Evolutionary conservation across 331 rosid species (phyloP).

Genomic region (Ulmus americana): DNA sequence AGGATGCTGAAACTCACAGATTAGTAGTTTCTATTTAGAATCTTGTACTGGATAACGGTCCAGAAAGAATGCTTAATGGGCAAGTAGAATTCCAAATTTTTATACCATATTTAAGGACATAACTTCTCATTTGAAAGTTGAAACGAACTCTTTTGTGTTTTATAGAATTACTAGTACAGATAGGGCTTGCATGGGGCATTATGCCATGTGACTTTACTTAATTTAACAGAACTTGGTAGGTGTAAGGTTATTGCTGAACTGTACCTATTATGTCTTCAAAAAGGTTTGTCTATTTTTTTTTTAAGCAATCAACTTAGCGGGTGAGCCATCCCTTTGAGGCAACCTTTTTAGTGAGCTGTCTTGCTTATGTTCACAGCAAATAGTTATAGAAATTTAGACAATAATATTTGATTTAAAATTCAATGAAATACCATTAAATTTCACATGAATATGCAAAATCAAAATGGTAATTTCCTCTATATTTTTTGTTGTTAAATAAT

Average conservation of each 20-base stretch:
- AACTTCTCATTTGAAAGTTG: no score
- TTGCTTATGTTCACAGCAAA: conserved; percentile 21
- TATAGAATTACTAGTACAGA: not conserved
- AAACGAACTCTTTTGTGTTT: no score
- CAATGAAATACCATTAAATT: no score
- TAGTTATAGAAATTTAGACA: not conserved
- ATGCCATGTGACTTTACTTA: not conserved
- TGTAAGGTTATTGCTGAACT: not conserved
- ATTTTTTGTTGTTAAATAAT: not conserved
- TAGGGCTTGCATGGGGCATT: not conserved
- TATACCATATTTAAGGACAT: no score
- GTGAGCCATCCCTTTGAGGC: conserved; percentile 9
- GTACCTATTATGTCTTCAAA: not conserved
- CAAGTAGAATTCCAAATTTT: no score
- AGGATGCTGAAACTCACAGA: not conserved
- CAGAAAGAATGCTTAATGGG: no score
- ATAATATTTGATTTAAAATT: not conserved
- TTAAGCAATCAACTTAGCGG: not conserved
- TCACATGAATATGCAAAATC: not conserved
- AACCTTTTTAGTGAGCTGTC: not conserved
- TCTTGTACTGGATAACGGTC: no score
- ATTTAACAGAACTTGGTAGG: not conserved
- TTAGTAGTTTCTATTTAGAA: not conserved
- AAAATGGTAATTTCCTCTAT: not conserved
- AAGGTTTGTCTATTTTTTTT: not conserved